Conservation (phyloP, 345 rosid species). For the Populus simonii region DNA sequence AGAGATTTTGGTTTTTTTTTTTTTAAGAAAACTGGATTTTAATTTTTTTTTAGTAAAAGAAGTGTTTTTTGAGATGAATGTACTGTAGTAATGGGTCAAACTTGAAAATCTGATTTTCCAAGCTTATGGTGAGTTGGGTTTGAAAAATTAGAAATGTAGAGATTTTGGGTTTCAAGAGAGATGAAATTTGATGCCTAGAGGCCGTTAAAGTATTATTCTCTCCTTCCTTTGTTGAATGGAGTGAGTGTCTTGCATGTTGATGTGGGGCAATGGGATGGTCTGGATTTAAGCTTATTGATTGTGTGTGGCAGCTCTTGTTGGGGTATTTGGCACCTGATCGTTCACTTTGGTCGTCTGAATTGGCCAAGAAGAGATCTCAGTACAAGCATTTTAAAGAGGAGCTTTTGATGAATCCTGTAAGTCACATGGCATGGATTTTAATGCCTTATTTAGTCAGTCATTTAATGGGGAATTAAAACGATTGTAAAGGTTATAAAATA, state of each 20-base stretch:
- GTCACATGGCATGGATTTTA: conserved; percentile 17
- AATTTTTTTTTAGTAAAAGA: not conserved
- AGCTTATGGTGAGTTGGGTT: not conserved
- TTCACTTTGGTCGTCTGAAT: conserved; percentile 69
- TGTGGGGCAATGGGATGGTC: not conserved
- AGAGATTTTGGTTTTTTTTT: not conserved
- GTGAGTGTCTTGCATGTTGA: not conserved
- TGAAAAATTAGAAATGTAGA: not conserved
- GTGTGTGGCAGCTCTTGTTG: conserved; percentile 65
- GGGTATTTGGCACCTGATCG: conserved; percentile 85
- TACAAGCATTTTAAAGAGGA: conserved; percentile 86
- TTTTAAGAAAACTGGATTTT: not conserved
- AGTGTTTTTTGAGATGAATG: not conserved
- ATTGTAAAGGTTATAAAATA: not conserved
- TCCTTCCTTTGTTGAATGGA: not conserved
- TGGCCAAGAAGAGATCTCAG: conserved; percentile 85
- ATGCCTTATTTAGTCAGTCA: not conserved
- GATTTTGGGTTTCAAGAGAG: not conserved
- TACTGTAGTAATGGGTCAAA: not conserved
- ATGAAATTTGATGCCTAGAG: not conserved
- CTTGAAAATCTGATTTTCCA: not conserved
- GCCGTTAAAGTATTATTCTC: not conserved
- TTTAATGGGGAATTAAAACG: not conserved
- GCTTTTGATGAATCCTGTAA: conserved; percentile 93
- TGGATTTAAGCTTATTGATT: not conserved